A percentile compares a stretch with the other conserved stretches of the same genome.
Conservation (phyloP, 2,329 filamentous ascomycete genomes). For the Xylariaceae sp. region DNA sequence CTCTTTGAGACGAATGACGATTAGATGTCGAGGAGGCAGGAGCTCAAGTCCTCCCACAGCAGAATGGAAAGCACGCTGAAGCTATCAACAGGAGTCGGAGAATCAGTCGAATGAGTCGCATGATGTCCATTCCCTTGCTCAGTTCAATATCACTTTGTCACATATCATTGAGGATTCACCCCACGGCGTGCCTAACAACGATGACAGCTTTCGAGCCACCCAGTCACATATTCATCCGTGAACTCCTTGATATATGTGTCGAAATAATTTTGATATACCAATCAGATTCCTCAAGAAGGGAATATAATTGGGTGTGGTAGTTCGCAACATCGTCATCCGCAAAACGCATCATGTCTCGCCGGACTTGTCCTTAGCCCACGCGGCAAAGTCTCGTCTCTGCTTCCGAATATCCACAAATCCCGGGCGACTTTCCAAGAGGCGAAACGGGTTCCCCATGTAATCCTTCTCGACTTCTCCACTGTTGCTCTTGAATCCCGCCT, state of each 20-base stretch:
- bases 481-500: constrained; percentile 50
- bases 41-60: not conserved
- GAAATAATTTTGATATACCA: not conserved
- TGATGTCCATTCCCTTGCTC: not conserved
- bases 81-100: not conserved
- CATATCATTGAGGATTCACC: not conserved
- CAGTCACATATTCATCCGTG: not conserved
- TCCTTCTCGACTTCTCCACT: constrained; percentile 64
- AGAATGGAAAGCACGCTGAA: not conserved
- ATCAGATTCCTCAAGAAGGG: not conserved
- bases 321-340: not conserved
- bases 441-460: constrained; percentile 73
- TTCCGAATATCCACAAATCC: constrained; percentile 86
- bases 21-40: constrained; percentile 1
- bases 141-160: not conserved
- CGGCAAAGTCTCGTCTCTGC: constrained; percentile 70
- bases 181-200: not conserved
- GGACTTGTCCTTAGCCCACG: constrained; percentile 55
- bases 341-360: constrained; percentile 8
- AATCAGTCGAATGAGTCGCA: not conserved
- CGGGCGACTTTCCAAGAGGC: constrained; percentile 68
- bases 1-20: not conserved
- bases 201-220: not conserved
- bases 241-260: not conserved
- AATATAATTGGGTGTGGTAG: not conserved